Conservation (phyloP, 192 early-diverging fungal genomes). For the Geranomyces michiganensis region DNA sequence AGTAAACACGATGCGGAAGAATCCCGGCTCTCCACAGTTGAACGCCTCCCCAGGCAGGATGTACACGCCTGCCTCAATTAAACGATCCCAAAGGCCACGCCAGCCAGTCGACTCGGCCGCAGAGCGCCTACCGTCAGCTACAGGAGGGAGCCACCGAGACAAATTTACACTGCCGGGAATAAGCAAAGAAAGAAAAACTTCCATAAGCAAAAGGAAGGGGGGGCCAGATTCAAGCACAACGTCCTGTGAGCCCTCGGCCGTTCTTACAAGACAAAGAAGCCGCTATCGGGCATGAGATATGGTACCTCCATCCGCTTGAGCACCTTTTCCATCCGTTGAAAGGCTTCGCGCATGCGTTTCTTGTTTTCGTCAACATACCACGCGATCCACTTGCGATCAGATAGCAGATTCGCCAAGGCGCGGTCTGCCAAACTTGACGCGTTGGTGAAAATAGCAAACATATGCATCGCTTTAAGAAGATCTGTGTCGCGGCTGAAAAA, state of each 20-base stretch:
- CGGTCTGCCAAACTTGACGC: slow-evolving; percentile 66
- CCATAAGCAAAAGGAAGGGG: background rate
- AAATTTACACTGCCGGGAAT: background rate
- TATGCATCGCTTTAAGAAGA: slow-evolving; percentile 15
- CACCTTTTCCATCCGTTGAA: slow-evolving; percentile 42
- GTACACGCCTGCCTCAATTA: slow-evolving; percentile 56
- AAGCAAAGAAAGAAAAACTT: background rate
- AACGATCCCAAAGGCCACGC: background rate
- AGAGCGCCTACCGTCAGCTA: background rate
- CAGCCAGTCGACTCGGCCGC: no score
- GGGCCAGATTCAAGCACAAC: background rate
- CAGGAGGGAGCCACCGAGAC: background rate
- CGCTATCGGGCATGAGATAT: slow-evolving; percentile 65
- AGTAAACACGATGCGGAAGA: slow-evolving; percentile 34
- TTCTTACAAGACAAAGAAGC: slow-evolving; percentile 75
- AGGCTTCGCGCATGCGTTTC: slow-evolving; percentile 54
- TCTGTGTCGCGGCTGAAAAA: slow-evolving; percentile 45
- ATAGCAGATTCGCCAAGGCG: slow-evolving; percentile 57
- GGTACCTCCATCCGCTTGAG: slow-evolving; percentile 53
- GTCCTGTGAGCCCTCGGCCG: background rate
- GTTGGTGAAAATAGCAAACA: slow-evolving; percentile 57
- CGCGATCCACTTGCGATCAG: slow-evolving; percentile 61
- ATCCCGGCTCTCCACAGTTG: slow-evolving; percentile 37
- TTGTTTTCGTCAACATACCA: slow-evolving; percentile 64
- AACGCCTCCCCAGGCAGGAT: slow-evolving; percentile 72